Evolutionary conservation across 169 alveolate species (phyloP), one percentile per base, ranked within the genome.

Genomic region (Theileria parva): DNA sequence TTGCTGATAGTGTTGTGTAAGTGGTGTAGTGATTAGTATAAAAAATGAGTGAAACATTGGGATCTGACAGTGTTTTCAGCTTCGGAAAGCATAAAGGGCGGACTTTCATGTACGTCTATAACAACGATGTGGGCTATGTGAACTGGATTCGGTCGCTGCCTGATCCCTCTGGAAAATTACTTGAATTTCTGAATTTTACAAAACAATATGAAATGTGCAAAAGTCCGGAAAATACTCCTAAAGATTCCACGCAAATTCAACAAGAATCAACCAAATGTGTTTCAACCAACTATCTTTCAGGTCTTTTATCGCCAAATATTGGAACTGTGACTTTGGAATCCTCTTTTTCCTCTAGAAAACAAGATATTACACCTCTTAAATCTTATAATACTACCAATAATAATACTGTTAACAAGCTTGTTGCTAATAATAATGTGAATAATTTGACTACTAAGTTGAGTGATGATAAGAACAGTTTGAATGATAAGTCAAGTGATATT

Each of bases 41-140:
- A 64, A 64, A 5, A 32, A 19, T 32, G 28, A 64, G 21, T 8
- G 72, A 64, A 34, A 17, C 21, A 6, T 21, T 19, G 50, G 64
- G 23, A 17, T 32, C 77, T 4, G 48, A 69, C 11, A 53, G 48
- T n/a, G 67, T 77, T 27, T 85, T 88, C 72, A 69, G 59, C 39
- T 87, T 89, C 44, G 94, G 94, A 4, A 90, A 90, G 75, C 78
- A 90, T 64, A 86, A 85, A 19, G 94, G 94, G 34, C 80, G 73
- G 66, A 79, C 92, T n/a, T 90, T 87, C 68, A 86, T 81, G 66
- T 92, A 90, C 66, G 94, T 90, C 48, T 79, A 70, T 37, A 77
- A 55, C 70, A 80, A 69, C 28, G 89, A 90, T 21, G 65, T 76
- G 48, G 66, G 87, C 0, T 90, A 87, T 61, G 92, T 85, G 39